Evolutionary conservation across 2,329 filamentous ascomycete genomes (phyloP).

Genomic region (Alternaria panax): DNA sequence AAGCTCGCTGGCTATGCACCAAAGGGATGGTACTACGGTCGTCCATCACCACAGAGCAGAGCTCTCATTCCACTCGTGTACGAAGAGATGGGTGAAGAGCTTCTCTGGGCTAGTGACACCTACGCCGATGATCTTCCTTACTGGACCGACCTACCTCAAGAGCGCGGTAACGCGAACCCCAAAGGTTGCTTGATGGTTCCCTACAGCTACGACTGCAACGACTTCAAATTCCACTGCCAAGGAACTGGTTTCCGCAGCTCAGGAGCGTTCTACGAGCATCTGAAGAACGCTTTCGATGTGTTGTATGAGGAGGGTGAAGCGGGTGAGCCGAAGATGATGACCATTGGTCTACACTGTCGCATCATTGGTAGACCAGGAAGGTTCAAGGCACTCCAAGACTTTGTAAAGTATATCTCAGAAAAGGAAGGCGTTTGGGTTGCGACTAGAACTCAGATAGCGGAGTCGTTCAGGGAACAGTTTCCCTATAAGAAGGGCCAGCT

Average conservation of each 20-base stretch:
- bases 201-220: slow-evolving; percentile 64
- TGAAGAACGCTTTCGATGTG: slow-evolving; percentile 63
- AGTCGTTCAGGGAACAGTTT: slow-evolving; percentile 57
- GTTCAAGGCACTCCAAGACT: slow-evolving; percentile 60
- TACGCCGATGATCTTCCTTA: slow-evolving; percentile 65
- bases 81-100: slow-evolving; percentile 60
- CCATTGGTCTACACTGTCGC: slow-evolving; percentile 62
- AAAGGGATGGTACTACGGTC: slow-evolving; percentile 60
- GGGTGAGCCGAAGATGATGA: slow-evolving; percentile 59
- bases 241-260: slow-evolving; percentile 57
- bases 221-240: slow-evolving; percentile 57
- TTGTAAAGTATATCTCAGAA: slow-evolving; percentile 61
- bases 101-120: slow-evolving; percentile 60
- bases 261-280: slow-evolving; percentile 54
- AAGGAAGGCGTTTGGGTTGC: slow-evolving; percentile 65
- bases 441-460: slow-evolving; percentile 61
- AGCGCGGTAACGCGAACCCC: slow-evolving; percentile 50
- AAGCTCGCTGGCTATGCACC: slow-evolving; percentile 56
- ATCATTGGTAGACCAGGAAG: slow-evolving; percentile 62
- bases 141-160: slow-evolving; percentile 62
- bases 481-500: slow-evolving; percentile 57
- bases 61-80: slow-evolving; percentile 60
- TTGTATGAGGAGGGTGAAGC: slow-evolving; percentile 60
- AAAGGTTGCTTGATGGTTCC: slow-evolving; percentile 64
- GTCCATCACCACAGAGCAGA: slow-evolving; percentile 55